These are phyloP conservation scores for Nemophila menziesii DNA, from an alignment of 257 asterid genomes.

Conservation along the genomic window DNA sequence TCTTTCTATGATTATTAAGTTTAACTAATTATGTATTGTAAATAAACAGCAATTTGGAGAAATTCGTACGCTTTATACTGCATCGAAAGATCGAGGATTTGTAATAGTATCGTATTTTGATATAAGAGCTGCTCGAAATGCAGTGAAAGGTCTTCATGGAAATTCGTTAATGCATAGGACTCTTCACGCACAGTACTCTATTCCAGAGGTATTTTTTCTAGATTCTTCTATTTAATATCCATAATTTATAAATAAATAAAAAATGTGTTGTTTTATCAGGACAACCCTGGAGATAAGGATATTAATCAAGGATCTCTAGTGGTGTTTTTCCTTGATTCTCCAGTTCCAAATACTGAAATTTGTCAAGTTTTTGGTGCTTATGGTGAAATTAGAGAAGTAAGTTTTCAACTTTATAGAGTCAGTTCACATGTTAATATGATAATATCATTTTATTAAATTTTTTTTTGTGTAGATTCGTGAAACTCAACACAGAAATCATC, in stretches of 20 bases:
- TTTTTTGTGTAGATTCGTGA: slow-evolving; percentile 59
- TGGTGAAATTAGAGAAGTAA: slow-evolving; percentile 94
- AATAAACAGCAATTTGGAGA: slow-evolving; percentile 79
- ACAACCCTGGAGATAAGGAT: slow-evolving; percentile 68
- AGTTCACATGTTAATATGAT: slow-evolving; percentile 13
- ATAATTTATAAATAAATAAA: not conserved
- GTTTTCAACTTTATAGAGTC: slow-evolving; percentile 8
- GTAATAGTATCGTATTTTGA: slow-evolving; percentile 87
- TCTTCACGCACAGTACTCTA: slow-evolving; percentile 87
- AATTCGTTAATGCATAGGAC: slow-evolving; percentile 62
- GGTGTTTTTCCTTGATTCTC: slow-evolving; percentile 75
- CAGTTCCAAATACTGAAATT: slow-evolving; percentile 79
- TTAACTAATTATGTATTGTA: slow-evolving; percentile 18
- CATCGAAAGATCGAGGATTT: slow-evolving; percentile 87
- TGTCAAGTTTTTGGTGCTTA: slow-evolving; percentile 66
- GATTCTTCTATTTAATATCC: not conserved
- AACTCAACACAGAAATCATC: slow-evolving; percentile 44
- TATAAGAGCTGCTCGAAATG: slow-evolving; percentile 81
- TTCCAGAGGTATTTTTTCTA: slow-evolving; percentile 60
- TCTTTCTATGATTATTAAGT: slow-evolving; percentile 10
- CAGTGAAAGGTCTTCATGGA: slow-evolving; percentile 79
- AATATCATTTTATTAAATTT: slow-evolving; percentile 5
- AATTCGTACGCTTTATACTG: slow-evolving; percentile 65
- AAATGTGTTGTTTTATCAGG: slow-evolving; percentile 59
- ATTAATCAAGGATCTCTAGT: slow-evolving; percentile 72